These are phyloP conservation scores for Umbelopsis isabellina DNA, from an alignment of 192 early-diverging fungal genomes.

Conservation along the genomic window DNA sequence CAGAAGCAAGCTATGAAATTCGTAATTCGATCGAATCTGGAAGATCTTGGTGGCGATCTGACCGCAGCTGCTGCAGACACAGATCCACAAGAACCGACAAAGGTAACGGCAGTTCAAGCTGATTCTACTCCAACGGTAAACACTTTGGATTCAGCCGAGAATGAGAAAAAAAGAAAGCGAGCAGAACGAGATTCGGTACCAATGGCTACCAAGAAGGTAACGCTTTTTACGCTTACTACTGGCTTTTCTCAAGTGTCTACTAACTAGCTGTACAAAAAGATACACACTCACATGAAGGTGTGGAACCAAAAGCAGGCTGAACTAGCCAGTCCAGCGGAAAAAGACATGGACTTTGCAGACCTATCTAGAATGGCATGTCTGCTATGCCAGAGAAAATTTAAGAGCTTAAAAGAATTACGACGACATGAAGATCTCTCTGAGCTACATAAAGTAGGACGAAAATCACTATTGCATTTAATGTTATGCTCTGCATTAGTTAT, in stretches of 20 bases:
- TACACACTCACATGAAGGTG: slow-evolving; percentile 28
- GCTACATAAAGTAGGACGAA: slow-evolving; percentile 55
- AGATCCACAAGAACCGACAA: background rate
- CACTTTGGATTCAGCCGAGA: background rate
- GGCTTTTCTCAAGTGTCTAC: background rate
- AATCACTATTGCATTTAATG: background rate
- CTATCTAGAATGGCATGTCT: slow-evolving; percentile 55
- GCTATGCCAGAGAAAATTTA: slow-evolving; percentile 64
- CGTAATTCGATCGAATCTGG: background rate
- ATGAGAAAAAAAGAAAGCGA: slow-evolving; percentile 14
- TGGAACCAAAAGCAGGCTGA: slow-evolving; percentile 32
- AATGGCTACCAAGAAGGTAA: slow-evolving; percentile 12
- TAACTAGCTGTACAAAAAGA: background rate
- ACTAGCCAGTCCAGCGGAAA: background rate
- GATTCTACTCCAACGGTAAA: background rate
- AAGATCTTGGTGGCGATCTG: background rate
- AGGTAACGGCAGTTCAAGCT: background rate
- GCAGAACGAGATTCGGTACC: slow-evolving; percentile 2
- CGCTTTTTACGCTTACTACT: background rate
- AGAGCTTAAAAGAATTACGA: slow-evolving; percentile 46
- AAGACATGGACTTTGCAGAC: slow-evolving; percentile 32
- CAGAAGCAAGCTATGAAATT: slow-evolving; percentile 15
- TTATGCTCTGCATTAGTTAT: background rate
- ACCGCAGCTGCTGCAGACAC: background rate
- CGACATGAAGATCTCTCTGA: slow-evolving; percentile 61